These are phyloP conservation scores for Alternaria alternata DNA, from an alignment of 2,329 filamentous ascomycete species.

Conservation along the genomic window DNA sequence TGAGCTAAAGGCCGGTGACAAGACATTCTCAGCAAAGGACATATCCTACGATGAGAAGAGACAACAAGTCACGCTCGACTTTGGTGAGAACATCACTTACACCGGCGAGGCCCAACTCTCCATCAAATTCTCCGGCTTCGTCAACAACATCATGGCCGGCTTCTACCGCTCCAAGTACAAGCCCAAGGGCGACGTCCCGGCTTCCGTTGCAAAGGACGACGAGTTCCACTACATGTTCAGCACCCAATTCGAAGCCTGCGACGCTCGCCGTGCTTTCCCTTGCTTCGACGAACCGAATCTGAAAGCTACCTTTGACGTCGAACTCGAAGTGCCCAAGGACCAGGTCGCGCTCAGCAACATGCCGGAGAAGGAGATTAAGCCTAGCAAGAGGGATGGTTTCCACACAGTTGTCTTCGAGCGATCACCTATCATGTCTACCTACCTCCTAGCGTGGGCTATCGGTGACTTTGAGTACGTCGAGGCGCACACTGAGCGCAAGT, in stretches of 20 bases:
- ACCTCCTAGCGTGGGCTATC: constrained; percentile 92
- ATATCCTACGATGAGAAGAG: constrained; percentile 84
- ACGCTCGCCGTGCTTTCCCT: constrained; percentile 92
- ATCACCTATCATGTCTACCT: constrained; percentile 94
- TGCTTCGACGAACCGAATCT: constrained; percentile 98
- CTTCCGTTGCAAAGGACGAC: constrained; percentile 78
- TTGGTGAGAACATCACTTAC: constrained; percentile 74
- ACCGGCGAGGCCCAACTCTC: constrained; percentile 71
- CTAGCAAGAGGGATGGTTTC: constrained; percentile 72
- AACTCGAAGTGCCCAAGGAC: constrained; percentile 88
- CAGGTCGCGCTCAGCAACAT: constrained; percentile 94
- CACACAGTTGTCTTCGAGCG: constrained; percentile 91
- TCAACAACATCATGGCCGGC: constrained; percentile 88
- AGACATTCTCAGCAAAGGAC: constrained; percentile 67
- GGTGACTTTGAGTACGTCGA: constrained; percentile 98
- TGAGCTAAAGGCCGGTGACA: constrained; percentile 67
- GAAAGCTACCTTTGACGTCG: constrained; percentile 94
- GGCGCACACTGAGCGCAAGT: constrained; percentile 85
- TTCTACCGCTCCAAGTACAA: constrained; percentile 97
- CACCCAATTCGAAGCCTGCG: constrained; percentile 97
- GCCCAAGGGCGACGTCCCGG: constrained; percentile 73
- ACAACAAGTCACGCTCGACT: constrained; percentile 82
- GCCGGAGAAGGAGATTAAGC: constrained; percentile 80
- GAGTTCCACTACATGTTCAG: constrained; percentile 77
- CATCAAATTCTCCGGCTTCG: constrained; percentile 79